Evolutionary conservation across 768 basidiomycete species (phyloP).

Genomic region (Tulasnella calospora): DNA sequence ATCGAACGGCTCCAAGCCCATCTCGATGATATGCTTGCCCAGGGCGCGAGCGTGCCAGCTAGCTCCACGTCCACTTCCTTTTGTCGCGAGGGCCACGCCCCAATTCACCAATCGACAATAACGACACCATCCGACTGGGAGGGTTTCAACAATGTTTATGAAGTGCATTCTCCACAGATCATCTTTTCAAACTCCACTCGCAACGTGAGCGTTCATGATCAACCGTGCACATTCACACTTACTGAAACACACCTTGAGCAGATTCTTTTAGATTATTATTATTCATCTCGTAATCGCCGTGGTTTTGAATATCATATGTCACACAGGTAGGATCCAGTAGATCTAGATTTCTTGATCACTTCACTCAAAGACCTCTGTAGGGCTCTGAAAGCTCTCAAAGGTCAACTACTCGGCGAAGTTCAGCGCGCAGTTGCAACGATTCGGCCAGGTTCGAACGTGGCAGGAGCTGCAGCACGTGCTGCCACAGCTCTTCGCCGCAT

Average conservation of each 20-base stretch:
- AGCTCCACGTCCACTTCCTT: background rate
- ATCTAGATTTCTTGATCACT: constrained; percentile 21
- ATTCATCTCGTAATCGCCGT: constrained; percentile 66
- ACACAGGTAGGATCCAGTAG: constrained; percentile 51
- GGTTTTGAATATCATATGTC: constrained; percentile 88
- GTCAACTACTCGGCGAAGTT: background rate
- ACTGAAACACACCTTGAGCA: constrained; percentile 35
- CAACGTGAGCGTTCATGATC: constrained; percentile 53
- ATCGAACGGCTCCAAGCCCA: constrained; percentile 54
- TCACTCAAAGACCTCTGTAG: constrained; percentile 37
- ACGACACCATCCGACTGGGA: constrained; percentile 50
- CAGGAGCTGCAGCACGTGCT: constrained; percentile 20
- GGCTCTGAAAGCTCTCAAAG: constrained; percentile 45
- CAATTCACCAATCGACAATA: background rate
- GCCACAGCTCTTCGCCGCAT: constrained; percentile 60
- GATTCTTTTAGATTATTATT: constrained; percentile 86
- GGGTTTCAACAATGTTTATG: constrained; percentile 85
- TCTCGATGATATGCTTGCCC: constrained; percentile 44
- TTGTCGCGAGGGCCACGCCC: background rate
- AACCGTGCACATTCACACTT: background rate
- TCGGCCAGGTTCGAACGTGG: constrained; percentile 13
- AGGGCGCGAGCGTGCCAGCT: background rate
- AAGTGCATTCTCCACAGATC: constrained; percentile 80
- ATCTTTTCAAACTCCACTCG: constrained; percentile 71
- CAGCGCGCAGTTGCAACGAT: constrained; percentile 14